Conservation (phyloP, 1,284 basidiomycete genomes). For the Microbotryomycetes sp. region DNA sequence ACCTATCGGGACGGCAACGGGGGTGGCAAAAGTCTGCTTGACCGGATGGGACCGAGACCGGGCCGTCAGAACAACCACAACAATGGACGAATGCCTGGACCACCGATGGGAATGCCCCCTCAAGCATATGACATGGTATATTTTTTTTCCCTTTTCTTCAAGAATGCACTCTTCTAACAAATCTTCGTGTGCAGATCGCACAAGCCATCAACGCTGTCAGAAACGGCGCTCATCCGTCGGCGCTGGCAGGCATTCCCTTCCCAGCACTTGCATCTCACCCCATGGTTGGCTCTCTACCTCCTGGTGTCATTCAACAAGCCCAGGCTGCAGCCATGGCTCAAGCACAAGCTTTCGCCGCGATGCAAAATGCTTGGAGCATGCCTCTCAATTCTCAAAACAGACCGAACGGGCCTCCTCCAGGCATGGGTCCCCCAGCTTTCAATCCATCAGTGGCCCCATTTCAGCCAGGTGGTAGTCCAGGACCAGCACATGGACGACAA, state of each 20-base stretch:
- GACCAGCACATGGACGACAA: background rate
- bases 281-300: slow-evolving; percentile 16
- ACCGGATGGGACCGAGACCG: slow-evolving; percentile 32
- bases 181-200: slow-evolving; percentile 15
- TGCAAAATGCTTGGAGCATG: slow-evolving; percentile 28
- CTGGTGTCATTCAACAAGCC: slow-evolving; percentile 24
- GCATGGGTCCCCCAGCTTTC: slow-evolving; percentile 1
- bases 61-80: slow-evolving; percentile 20
- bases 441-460: background rate
- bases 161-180: background rate
- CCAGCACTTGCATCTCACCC: slow-evolving; percentile 27
- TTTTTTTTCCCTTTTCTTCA: too few relatives aligned
- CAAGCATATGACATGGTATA: slow-evolving; percentile 28
- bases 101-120: slow-evolving; percentile 24
- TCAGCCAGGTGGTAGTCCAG: background rate
- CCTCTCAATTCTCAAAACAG: background rate
- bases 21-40: slow-evolving; percentile 25
- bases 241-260: slow-evolving; percentile 25
- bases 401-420: background rate
- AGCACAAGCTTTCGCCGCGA: slow-evolving; percentile 29
- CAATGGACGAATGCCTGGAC: slow-evolving; percentile 10
- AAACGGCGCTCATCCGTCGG: slow-evolving; percentile 26
- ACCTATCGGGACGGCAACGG: background rate
- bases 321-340: slow-evolving; percentile 31
- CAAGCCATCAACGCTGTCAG: slow-evolving; percentile 27